Evolutionary conservation across 2,329 filamentous ascomycete species (phyloP).

Genomic region (Exophiala dermatitidis): DNA sequence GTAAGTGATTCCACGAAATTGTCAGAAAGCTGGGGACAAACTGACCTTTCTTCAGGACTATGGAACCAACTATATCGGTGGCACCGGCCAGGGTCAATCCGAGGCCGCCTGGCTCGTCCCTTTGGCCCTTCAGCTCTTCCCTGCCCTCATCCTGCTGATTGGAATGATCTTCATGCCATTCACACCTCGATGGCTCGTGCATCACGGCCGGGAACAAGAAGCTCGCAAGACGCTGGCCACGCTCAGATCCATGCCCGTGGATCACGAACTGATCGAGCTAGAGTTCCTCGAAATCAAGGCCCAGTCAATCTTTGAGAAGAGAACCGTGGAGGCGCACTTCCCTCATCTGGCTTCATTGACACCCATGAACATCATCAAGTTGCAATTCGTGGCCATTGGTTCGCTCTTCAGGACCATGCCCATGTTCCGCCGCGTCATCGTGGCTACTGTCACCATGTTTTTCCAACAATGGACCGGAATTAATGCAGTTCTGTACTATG

Average conservation of each 20-base stretch:
- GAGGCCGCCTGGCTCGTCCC: constrained; percentile 69
- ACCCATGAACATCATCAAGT: constrained; percentile 56
- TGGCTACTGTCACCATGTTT: constrained; percentile 36
- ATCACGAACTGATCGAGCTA: constrained; percentile 19
- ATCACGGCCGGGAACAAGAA: constrained; percentile 70
- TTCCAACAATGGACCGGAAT: constrained; percentile 46
- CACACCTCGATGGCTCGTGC: constrained; percentile 51
- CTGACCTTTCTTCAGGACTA: constrained; percentile 32
- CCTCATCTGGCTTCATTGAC: constrained; percentile 57
- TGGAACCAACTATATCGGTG: constrained; percentile 57
- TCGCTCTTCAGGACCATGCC: constrained; percentile 34
- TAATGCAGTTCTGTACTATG: constrained; percentile 40
- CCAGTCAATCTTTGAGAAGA: constrained; percentile 69
- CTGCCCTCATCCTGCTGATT: constrained; percentile 33
- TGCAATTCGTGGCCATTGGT: constrained; percentile 48
- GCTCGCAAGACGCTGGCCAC: constrained; percentile 54
- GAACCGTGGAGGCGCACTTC: constrained; percentile 59
- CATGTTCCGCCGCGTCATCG: constrained; percentile 40
- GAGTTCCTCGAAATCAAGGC: constrained; percentile 82
- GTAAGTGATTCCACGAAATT: constrained; percentile 8
- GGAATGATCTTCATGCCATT: constrained; percentile 45
- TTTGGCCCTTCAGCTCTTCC: constrained; percentile 46
- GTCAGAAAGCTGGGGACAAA: background rate
- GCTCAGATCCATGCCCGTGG: constrained; percentile 47
- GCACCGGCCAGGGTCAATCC: constrained; percentile 50